Percentiles rank a stretch among this genome's conserved stretches.
Evolutionary conservation across 148 eudicot species (phyloP).

Genomic region (Diospyros lotus): DNA sequence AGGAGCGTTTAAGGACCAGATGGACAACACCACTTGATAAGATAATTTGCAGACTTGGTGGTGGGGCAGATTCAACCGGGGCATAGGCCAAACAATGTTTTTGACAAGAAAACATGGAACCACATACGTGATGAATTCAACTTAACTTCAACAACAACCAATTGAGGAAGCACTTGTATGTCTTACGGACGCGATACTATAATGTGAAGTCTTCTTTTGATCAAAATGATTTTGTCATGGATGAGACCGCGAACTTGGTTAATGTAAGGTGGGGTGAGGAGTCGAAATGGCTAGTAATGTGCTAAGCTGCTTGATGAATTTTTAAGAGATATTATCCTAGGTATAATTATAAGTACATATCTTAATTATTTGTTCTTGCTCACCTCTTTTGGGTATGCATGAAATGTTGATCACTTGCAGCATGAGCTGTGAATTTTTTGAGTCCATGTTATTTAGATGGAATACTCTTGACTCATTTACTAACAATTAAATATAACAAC

Average conservation of each 20-base stretch:
- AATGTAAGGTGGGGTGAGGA: too few species aligned
- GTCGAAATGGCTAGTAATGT: too few species aligned
- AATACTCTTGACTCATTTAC: too few species aligned
- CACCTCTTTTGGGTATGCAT: too few species aligned
- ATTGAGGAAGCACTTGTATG: constrained; percentile 77
- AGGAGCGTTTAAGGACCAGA: constrained; percentile 73
- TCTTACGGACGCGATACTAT: constrained; percentile 67
- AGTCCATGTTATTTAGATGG: too few species aligned
- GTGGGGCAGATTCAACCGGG: constrained; percentile 71
- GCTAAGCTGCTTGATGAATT: too few species aligned
- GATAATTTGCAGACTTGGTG: constrained; percentile 69
- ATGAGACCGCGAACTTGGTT: constrained; percentile 20
- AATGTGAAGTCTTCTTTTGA: constrained; percentile 48
- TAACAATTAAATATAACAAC: too few species aligned
- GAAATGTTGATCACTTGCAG: too few species aligned
- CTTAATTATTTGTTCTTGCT: too few species aligned
- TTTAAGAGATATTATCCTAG: too few species aligned
- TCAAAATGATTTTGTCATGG: constrained; percentile 49
- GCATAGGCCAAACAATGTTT: constrained; percentile 59
- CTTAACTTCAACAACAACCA: constrained; percentile 77
- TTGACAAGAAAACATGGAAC: constrained; percentile 82
- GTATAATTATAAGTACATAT: too few species aligned
- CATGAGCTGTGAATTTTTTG: too few species aligned
- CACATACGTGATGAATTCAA: constrained; percentile 66
- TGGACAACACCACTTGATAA: constrained; percentile 83